These are phyloP conservation scores for Pseudocercospora macadamiae DNA, from an alignment of 2,329 filamentous ascomycete genomes.

Conservation along the genomic window DNA sequence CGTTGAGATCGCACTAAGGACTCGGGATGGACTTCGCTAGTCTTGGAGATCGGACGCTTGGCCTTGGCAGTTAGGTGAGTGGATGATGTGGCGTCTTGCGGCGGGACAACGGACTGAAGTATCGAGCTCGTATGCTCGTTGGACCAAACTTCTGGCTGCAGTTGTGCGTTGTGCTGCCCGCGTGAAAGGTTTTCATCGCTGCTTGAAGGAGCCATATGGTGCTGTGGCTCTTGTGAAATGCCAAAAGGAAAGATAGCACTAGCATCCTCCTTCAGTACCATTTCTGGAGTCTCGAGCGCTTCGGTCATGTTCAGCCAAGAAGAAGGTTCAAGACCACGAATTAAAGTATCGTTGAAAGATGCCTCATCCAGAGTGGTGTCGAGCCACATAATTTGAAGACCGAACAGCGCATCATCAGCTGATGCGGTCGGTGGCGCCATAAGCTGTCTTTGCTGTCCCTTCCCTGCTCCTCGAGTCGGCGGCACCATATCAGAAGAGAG, in stretches of 20 bases:
- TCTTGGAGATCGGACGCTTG: constrained; percentile 13
- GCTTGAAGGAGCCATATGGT: neutral
- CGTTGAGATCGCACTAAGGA: constrained; percentile 9
- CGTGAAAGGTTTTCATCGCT: neutral
- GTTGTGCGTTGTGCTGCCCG: neutral
- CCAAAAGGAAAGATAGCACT: neutral
- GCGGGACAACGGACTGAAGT: neutral
- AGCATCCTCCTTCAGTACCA: neutral
- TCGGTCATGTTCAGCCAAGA: neutral
- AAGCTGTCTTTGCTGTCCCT: neutral
- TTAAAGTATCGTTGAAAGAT: neutral
- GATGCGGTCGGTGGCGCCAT: neutral
- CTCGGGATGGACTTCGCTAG: constrained; percentile 8
- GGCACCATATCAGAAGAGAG: neutral
- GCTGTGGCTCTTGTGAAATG: neutral
- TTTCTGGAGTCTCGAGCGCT: neutral
- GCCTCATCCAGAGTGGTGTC: neutral
- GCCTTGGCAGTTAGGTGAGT: neutral
- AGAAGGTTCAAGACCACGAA: neutral
- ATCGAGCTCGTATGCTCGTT: neutral
- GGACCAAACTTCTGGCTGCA: too few relatives aligned
- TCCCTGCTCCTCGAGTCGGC: neutral
- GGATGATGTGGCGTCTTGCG: neutral
- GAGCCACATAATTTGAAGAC: neutral
- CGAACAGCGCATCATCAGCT: neutral